A percentile compares a stretch with the other conserved stretches of the same genome.
Conservation (phyloP, 2,329 filamentous ascomycete genomes). For the Neopestalotiopsis sp. region DNA sequence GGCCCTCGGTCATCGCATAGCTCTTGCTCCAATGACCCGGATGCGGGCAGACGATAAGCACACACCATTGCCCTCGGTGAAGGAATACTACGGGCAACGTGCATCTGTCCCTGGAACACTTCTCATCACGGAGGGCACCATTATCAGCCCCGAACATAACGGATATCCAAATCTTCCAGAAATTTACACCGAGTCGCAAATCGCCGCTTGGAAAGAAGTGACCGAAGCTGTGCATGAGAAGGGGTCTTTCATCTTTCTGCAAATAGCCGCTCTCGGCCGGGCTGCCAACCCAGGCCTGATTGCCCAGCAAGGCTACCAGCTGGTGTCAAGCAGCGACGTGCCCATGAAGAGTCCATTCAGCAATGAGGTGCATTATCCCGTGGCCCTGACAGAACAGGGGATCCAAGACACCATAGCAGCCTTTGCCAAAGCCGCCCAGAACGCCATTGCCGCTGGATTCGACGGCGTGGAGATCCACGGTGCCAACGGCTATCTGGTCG, state of each 20-base stretch:
- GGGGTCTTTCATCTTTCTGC: slow-evolving; percentile 62
- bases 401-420: slow-evolving; percentile 21
- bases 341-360: slow-evolving; percentile 17
- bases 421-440: slow-evolving; percentile 24
- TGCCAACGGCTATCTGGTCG: slow-evolving; percentile 55
- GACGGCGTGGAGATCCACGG: slow-evolving; percentile 26
- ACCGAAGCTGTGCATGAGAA: slow-evolving; percentile 63
- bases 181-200: slow-evolving; percentile 56
- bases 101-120: slow-evolving; percentile 47
- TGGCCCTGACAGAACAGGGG: slow-evolving; percentile 31
- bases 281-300: slow-evolving; percentile 38
- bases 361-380: not conserved
- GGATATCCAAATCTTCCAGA: slow-evolving; percentile 54
- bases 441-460: slow-evolving; percentile 22
- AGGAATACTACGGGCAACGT: slow-evolving; percentile 49
- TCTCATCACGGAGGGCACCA: slow-evolving; percentile 60
- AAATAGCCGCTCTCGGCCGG: slow-evolving; percentile 67
- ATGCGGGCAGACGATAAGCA: slow-evolving; percentile 47
- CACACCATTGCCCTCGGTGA: slow-evolving; percentile 39
- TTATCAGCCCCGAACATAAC: slow-evolving; percentile 51
- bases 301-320: not conserved
- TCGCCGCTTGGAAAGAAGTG: slow-evolving; percentile 59
- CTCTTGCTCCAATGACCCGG: slow-evolving; percentile 56
- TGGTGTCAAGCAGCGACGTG: slow-evolving; percentile 30
- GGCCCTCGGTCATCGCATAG: slow-evolving; percentile 53